Evolutionary conservation across 192 early-diverging fungal genomes (phyloP), one percentile per base, ranked within the genome.

Genomic region (Entomortierella beljakovae): DNA sequence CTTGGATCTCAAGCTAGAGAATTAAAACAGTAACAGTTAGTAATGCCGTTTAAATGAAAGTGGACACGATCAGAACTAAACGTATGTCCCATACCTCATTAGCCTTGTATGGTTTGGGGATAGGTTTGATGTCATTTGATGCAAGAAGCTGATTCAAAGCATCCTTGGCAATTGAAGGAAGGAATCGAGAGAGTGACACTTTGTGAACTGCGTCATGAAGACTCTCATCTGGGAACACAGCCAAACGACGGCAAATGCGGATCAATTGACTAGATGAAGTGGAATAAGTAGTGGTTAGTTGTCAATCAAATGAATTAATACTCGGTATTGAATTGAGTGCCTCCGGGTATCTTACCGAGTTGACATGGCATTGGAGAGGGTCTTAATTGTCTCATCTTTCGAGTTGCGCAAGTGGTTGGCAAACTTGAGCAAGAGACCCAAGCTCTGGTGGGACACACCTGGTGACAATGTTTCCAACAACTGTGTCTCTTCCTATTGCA

Each of bases 141-240:
- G 71, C 66, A 71, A 94, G 74, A 6, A 94, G 60, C 29, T 85
- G 83, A 62, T 91, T 88, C 56, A 94, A 67, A 1, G 90, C 89
- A 71, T 88, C 85, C 70, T 81, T 85, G 1, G 87, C 92, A 16
- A 91, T 68, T 1, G 82, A 70, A n/a, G 94, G 94, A 62, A 94
- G 72, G 73, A 95, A 95, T 10, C 88, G 88, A 18, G 89, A 89
- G 22, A 94, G 80, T 2, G 91, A 87, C 18, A 85, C 88, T 56
- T 89, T 88, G 60, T 90, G 87, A 46, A 94, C 85, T 15, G 88
- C 72, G 18, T 81, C 71, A 64, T 91, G 84, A 1, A 94, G 63
- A 71, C 84, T 86, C 49, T 91, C 91, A 54, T 89, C 74, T 16
- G 87, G 87, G 70, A 89, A 91, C 9, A 82, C 73, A 2, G 92